phyloP scores from a whole-genome alignment of 495 filamentous ascomycete species.

The Podospora conica region DNA sequence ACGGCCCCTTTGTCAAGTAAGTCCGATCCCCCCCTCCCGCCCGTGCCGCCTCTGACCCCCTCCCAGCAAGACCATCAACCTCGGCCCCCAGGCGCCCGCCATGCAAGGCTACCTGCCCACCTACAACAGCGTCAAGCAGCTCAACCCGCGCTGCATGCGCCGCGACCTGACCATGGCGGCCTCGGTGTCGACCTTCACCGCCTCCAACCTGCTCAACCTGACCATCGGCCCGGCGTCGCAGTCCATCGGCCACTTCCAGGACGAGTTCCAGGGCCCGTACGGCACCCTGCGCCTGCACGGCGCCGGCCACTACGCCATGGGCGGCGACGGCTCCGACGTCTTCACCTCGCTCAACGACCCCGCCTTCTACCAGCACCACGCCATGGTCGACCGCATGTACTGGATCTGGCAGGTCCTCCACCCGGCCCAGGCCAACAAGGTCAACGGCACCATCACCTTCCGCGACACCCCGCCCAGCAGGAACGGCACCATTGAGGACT shows the following conservation, averaged over 20 bases:
- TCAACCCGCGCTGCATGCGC: slow-evolving; percentile 52
- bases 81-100: slow-evolving; percentile 44
- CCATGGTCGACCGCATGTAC: slow-evolving; percentile 57
- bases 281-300: slow-evolving; percentile 39
- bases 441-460: slow-evolving; percentile 9
- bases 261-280: slow-evolving; percentile 3
- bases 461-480: slow-evolving; percentile 6
- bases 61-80: slow-evolving; percentile 38
- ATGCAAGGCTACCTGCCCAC: slow-evolving; percentile 16
- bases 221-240: slow-evolving; percentile 1
- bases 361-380: slow-evolving; percentile 62
- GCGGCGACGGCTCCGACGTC: slow-evolving; percentile 40
- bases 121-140: slow-evolving; percentile 14
- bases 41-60: background rate
- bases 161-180: slow-evolving; percentile 7
- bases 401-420: slow-evolving; percentile 57
- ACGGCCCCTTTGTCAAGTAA: slow-evolving; percentile 48
- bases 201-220: slow-evolving; percentile 5
- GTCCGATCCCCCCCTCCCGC: too few species aligned
- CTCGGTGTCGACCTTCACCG: background rate
- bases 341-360: slow-evolving; percentile 56
- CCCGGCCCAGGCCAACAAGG: slow-evolving; percentile 36
- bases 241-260: slow-evolving; percentile 2
- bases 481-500: slow-evolving; percentile 3
- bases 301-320: slow-evolving; percentile 50